Evolutionary conservation across 2,329 filamentous ascomycete species (phyloP).

Genomic region (Ceratocystis albifundus): DNA sequence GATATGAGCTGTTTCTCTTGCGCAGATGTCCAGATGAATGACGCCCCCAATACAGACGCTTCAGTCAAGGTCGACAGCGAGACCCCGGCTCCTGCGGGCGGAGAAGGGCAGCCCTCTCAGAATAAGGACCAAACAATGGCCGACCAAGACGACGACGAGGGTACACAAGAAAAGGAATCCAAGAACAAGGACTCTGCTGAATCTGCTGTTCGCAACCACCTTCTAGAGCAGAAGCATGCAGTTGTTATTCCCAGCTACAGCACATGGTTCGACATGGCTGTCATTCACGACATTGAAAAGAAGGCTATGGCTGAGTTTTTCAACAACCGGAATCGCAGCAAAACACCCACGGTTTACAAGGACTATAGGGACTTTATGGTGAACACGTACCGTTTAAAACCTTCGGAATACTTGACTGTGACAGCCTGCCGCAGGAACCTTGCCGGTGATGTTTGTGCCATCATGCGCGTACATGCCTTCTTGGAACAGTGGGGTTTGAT

Average conservation of each 20-base stretch:
- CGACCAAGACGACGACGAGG: conserved; percentile 40
- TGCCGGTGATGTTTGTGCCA: conserved; percentile 94
- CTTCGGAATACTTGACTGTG: conserved; percentile 89
- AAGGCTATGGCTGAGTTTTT: conserved; percentile 97
- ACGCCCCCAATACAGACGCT: conserved; percentile 37
- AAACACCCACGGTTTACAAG: conserved; percentile 93
- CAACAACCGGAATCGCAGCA: conserved; percentile 95
- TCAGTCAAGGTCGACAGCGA: conserved; percentile 50
- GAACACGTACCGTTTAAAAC: conserved; percentile 95
- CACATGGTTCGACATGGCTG: conserved; percentile 98
- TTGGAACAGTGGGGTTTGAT: conserved; percentile 97
- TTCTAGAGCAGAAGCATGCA: conserved; percentile 85
- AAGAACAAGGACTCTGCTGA: conserved; percentile 75
- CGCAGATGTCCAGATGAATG: conserved; percentile 54
- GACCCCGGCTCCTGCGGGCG: conserved; percentile 55
- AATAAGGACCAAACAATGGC: conserved; percentile 41
- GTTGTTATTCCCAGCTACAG: conserved; percentile 97
- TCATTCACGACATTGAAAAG: conserved; percentile 78
- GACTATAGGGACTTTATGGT: conserved; percentile 99
- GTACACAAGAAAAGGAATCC: conserved; percentile 39
- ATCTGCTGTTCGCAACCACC: conserved; percentile 76
- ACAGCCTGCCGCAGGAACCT: conserved; percentile 91
- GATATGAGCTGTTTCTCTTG: not conserved
- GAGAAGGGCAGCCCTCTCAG: conserved; percentile 37
- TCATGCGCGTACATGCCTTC: conserved; percentile 97